Evolutionary conservation across 169 alveolate genomes (phyloP).

Genomic region (Plasmodium adleri): DNA sequence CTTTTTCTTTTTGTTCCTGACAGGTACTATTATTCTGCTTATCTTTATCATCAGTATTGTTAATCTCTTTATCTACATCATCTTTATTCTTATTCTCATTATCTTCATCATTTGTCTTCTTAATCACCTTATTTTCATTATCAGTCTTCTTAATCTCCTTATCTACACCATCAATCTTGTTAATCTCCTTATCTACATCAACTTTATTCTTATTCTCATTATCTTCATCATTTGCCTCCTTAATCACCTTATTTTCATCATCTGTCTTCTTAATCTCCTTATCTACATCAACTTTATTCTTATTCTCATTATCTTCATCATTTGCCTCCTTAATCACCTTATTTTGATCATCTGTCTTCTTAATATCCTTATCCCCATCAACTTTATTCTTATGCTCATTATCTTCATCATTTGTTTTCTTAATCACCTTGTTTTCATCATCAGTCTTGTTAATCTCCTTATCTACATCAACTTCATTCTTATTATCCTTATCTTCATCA

Average conservation of each 20-base stretch:
- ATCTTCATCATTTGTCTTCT: no score
- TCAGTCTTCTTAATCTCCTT: no score
- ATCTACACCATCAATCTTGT: no score
- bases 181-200: neutral
- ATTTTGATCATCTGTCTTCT: neutral
- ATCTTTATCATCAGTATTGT: no score
- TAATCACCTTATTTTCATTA: no score
- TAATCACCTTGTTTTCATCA: no score
- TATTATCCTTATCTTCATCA: neutral
- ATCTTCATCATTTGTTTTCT: neutral
- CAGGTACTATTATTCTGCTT: no score
- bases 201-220: neutral
- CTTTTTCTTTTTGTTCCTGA: no score
- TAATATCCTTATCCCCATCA: no score
- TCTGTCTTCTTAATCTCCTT: neutral
- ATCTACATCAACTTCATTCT: no score
- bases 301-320: neutral
- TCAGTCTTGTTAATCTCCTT: neutral
- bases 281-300: neutral
- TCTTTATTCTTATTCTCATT: no score
- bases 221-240: neutral
- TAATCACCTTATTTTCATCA: neutral
- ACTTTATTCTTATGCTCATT: neutral
- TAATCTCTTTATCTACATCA: no score
- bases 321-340: neutral